Conservation (phyloP, 257 asterid species). For the Jacaranda copaia region DNA sequence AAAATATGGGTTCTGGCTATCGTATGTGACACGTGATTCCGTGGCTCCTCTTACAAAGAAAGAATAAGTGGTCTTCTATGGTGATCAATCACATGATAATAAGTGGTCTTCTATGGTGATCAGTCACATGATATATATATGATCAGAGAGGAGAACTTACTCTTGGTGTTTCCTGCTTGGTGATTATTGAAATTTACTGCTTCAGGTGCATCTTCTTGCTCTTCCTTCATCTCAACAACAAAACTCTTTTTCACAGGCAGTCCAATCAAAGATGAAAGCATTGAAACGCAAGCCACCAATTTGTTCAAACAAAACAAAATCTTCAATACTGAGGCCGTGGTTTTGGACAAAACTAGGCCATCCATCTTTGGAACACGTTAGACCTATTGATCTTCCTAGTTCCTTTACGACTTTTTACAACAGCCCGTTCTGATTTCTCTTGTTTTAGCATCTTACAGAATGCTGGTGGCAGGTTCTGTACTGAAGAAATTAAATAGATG, state of each 20-base stretch:
- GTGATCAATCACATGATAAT: neutral
- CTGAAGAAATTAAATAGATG: neutral
- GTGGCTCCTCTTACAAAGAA: neutral
- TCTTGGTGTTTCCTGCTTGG: neutral
- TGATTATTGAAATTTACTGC: neutral
- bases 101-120: neutral
- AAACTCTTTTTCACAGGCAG: slow-evolving; percentile 33
- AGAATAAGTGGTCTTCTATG: neutral
- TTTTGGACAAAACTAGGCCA: slow-evolving; percentile 30
- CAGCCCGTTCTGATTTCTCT: slow-evolving; percentile 18
- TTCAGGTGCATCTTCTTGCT: neutral
- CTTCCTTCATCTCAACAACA: neutral
- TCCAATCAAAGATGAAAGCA: slow-evolving; percentile 21
- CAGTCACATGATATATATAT: no score
- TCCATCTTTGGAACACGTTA: slow-evolving; percentile 21
- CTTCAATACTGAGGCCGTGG: slow-evolving; percentile 33
- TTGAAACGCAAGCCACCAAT: slow-evolving; percentile 18
- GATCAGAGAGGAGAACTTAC: neutral
- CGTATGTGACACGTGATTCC: neutral
- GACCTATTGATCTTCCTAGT: slow-evolving; percentile 16
- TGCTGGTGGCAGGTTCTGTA: slow-evolving; percentile 37
- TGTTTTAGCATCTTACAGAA: slow-evolving; percentile 4
- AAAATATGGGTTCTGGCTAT: slow-evolving; percentile 8
- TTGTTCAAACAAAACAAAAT: slow-evolving; percentile 30
- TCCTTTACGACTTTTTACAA: slow-evolving; percentile 2